These are phyloP conservation scores for Verticillium tricorpus DNA, from an alignment of 2,329 filamentous ascomycete species.

Conservation along the genomic window DNA sequence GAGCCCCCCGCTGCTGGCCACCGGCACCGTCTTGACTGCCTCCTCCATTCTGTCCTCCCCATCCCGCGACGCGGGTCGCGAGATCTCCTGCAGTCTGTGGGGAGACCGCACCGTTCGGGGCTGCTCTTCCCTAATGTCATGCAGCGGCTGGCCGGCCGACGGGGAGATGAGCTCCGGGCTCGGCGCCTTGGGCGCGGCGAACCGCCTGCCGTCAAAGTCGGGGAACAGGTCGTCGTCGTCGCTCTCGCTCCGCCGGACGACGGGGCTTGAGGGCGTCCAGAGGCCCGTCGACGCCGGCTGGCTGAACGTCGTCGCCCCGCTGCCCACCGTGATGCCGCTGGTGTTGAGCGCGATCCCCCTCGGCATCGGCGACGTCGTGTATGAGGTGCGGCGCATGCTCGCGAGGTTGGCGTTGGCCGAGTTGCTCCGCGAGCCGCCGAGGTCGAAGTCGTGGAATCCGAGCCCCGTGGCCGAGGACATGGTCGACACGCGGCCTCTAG, in stretches of 20 bases:
- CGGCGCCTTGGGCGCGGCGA: background rate
- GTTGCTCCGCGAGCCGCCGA: conserved; percentile 35
- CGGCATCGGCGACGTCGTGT: conserved; percentile 18
- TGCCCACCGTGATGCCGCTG: conserved; percentile 34
- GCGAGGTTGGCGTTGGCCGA: conserved; percentile 38
- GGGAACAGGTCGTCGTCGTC: conserved; percentile 46
- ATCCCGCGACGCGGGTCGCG: conserved; percentile 11
- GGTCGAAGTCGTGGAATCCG: conserved; percentile 4
- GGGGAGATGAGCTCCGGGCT: background rate
- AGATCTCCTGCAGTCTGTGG: conserved; percentile 11
- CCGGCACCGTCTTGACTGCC: conserved; percentile 28
- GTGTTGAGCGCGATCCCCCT: conserved; percentile 17
- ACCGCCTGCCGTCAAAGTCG: conserved; percentile 42
- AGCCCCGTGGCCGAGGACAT: conserved; percentile 25
- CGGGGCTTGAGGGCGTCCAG: conserved; percentile 35
- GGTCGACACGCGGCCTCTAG: conserved; percentile 32
- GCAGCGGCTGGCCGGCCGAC: conserved; percentile 13
- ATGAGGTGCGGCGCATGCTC: conserved; percentile 26
- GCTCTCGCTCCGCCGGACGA: conserved; percentile 25
- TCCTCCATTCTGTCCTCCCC: conserved; percentile 25
- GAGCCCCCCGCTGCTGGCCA: conserved; percentile 28
- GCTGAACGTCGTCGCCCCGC: conserved; percentile 29
- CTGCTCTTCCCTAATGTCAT: conserved; percentile 13
- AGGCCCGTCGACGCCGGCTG: conserved; percentile 32
- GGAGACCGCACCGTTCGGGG: conserved; percentile 8